Percentiles rank a stretch among this genome's conserved stretches.
Evolutionary conservation across 305 asterid genomes (phyloP).

Genomic region (Fraxinus angustifolia): DNA sequence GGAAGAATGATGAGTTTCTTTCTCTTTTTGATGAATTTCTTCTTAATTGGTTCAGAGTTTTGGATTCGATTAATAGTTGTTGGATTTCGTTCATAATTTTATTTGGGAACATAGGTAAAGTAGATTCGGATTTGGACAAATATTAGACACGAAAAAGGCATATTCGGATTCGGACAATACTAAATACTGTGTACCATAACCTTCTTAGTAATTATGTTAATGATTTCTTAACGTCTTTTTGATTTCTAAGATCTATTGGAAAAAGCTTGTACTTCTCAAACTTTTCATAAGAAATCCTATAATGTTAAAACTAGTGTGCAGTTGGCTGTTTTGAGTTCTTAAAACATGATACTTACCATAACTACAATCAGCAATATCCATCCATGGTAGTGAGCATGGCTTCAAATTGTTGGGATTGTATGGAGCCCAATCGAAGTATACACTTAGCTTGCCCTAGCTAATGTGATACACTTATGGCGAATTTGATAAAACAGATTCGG

Average conservation of each 20-base stretch:
- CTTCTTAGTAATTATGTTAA: not conserved
- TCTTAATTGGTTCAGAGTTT: not conserved
- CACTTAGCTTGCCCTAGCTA: not conserved
- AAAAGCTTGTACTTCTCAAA: not conserved
- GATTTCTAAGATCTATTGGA: not conserved
- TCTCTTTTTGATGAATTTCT: not conserved
- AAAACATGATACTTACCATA: not conserved
- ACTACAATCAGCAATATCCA: not conserved
- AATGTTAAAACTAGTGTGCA: not conserved
- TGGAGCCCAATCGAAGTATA: not conserved
- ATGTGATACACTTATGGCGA: not conserved
- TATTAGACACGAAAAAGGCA: not conserved
- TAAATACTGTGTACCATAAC: not conserved
- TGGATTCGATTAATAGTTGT: not conserved
- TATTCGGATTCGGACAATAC: not conserved
- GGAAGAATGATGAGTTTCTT: not conserved
- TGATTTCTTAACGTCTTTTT: not conserved
- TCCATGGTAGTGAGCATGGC: not conserved
- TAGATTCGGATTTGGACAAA: not conserved
- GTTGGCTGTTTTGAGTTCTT: not conserved
- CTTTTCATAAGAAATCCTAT: not conserved
- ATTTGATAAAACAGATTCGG: not conserved
- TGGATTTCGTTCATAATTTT: too few relatives aligned
- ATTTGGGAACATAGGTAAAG: not conserved
- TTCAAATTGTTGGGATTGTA: not conserved